Evolutionary conservation across 106 monocot genomes (phyloP).

Genomic region (Dactylorhiza incarnata): DNA sequence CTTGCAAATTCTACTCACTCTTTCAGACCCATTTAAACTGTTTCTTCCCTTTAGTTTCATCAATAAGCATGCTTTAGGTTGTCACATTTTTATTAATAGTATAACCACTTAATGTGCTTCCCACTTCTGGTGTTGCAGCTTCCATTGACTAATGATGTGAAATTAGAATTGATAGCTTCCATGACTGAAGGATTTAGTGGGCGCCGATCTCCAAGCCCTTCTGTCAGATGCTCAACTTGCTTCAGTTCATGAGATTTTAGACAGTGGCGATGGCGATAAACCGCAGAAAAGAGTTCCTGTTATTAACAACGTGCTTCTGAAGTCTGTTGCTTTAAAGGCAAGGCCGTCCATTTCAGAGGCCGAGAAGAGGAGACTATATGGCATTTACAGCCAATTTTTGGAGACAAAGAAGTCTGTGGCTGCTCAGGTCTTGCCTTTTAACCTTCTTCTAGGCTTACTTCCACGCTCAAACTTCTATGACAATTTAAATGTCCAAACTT

Average conservation of each 20-base stretch:
- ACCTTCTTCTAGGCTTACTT: background rate
- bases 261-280: constrained; percentile 23
- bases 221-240: constrained; percentile 91
- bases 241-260: constrained; percentile 75
- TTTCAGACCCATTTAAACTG: background rate
- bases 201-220: constrained; percentile 92
- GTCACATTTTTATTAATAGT: too few species aligned
- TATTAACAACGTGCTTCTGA: constrained; percentile 55
- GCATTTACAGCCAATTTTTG: constrained; percentile 72
- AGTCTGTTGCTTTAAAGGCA: constrained; percentile 61
- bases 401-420: constrained; percentile 70
- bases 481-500: background rate
- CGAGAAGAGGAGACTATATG: constrained; percentile 66
- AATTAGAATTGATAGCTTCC: constrained; percentile 66
- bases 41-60: background rate
- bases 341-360: constrained; percentile 80
- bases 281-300: constrained; percentile 27
- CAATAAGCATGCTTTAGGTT: too few species aligned
- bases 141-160: constrained; percentile 53
- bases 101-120: background rate
- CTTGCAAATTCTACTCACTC: background rate
- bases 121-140: constrained; percentile 33
- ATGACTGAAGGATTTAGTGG: constrained; percentile 95
- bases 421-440: constrained; percentile 41
- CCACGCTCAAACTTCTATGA: background rate